Evolutionary conservation across 1,284 basidiomycete species (phyloP).

Genomic region (Heterobasidion irregulare): DNA sequence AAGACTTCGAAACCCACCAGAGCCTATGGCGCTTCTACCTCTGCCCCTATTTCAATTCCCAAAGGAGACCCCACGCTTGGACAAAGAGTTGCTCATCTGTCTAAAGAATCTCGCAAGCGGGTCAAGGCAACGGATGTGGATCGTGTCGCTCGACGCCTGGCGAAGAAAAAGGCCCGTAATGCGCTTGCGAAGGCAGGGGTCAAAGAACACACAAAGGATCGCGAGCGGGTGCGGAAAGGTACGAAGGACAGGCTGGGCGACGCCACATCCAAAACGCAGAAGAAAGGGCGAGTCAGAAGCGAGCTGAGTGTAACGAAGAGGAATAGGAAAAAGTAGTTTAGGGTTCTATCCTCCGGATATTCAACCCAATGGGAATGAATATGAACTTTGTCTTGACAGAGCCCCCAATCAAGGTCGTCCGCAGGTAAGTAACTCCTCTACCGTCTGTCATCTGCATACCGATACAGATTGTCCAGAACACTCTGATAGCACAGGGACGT

Average conservation of each 20-base stretch:
- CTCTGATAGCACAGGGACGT: no score
- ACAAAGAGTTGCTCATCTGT: conserved; percentile 61
- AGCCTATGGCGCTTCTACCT: neutral
- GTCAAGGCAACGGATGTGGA: conserved; percentile 73
- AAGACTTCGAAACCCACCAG: conserved; percentile 13
- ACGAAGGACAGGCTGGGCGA: conserved; percentile 24
- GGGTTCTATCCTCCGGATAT: neutral
- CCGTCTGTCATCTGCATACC: no score
- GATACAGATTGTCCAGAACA: no score
- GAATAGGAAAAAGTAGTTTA: conserved; percentile 47
- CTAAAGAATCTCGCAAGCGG: conserved; percentile 82
- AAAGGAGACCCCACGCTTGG: conserved; percentile 80
- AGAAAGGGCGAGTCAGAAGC: conserved; percentile 47
- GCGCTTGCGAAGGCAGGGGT: conserved; percentile 26
- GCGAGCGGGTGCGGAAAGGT: conserved; percentile 42
- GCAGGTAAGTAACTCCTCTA: no score
- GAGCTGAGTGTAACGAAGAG: conserved; percentile 46
- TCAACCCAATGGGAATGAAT: no score
- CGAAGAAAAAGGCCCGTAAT: conserved; percentile 76
- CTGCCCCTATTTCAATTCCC: conserved; percentile 28
- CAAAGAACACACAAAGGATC: conserved; percentile 26
- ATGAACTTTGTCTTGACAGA: no score
- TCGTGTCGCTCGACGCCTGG: conserved; percentile 73
- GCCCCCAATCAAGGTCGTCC: no score
- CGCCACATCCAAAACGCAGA: conserved; percentile 18